Base-by-base conservation (phyloP, 2,329 filamentous ascomycete species). In the Camillea tinctor region DNA sequence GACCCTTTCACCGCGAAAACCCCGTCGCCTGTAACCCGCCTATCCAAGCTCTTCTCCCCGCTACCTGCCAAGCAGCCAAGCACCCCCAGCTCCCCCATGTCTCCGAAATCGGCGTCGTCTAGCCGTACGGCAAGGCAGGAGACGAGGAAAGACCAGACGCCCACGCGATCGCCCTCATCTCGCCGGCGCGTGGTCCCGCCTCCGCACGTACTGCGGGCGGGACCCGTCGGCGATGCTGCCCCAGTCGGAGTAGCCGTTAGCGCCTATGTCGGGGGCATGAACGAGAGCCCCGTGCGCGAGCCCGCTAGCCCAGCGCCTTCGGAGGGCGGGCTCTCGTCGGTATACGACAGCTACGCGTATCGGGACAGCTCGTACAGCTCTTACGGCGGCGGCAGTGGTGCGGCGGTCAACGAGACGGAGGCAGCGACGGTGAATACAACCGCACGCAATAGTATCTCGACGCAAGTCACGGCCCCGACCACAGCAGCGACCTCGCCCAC, bases 321-420 rank as follows among this genome's bases (percentile, higher is more conserved):
- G 13, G 71, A 72, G 52, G 58, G 64, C 49, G 68, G 70, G 9
- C 54, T 70, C 2, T 72, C 69, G n/a, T 73, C 69, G 21, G 66
- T 72, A 15, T 73, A 72, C 58, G 72, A 71, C 30, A 69, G 66
- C 62, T 71, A 71, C 53, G 62, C 61, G 7, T 7, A n/a, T 15
- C 13, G 36, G 13, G 17, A 44, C 36, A 44, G 36, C 36, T 44
- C 36, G 15, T 44, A 44, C 36, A 44, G 36, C 36, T 44, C 36
- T 2, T 44, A 17, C 36, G 17, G 36, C 2, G 36, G 36, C 36
- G 1, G 11, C 36, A 15, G 36, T 15, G 36, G 36, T 15, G 36
- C 15, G 3, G 36, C 13, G 36, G 36, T 15, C 1, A 44, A 11
- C 36, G 36, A 55, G 20, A 24, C 7, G 9, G 54, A 52, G 19